A percentile compares a stretch with the other conserved stretches of the same genome.
Conservation (phyloP, 2,329 filamentous ascomycete genomes). For the Ophiostoma sp. region DNA sequence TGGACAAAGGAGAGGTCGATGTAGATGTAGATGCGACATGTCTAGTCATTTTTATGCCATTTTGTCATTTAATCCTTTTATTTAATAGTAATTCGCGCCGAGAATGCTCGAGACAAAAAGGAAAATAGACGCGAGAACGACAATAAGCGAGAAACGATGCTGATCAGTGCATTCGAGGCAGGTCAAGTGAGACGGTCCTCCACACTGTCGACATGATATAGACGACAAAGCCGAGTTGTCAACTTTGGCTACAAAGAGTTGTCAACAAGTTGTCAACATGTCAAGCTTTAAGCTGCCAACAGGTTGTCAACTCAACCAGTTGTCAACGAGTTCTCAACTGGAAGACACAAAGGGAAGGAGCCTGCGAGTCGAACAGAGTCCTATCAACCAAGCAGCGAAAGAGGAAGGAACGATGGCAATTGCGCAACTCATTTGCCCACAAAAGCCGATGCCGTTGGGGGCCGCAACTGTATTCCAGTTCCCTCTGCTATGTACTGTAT, state of each 20-base stretch:
- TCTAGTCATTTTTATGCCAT: neutral
- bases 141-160: slow-evolving; percentile 9
- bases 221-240: neutral
- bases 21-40: neutral
- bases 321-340: neutral
- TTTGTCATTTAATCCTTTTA: neutral
- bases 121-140: slow-evolving; percentile 10
- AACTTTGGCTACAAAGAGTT: no score
- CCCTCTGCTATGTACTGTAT: neutral
- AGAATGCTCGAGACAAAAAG: neutral
- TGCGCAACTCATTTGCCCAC: neutral
- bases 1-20: neutral
- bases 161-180: neutral
- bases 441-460: slow-evolving; percentile 8
- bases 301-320: neutral
- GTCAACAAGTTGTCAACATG: no score
- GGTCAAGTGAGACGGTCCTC: neutral
- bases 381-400: neutral
- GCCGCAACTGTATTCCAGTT: slow-evolving; percentile 5
- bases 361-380: neutral
- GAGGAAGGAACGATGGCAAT: neutral
- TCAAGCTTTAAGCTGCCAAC: no score
- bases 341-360: neutral
- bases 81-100: neutral
- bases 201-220: neutral